Evolutionary conservation across 2,329 filamentous ascomycete genomes (phyloP).

Genomic region (Verticillium nonalfalfae): DNA sequence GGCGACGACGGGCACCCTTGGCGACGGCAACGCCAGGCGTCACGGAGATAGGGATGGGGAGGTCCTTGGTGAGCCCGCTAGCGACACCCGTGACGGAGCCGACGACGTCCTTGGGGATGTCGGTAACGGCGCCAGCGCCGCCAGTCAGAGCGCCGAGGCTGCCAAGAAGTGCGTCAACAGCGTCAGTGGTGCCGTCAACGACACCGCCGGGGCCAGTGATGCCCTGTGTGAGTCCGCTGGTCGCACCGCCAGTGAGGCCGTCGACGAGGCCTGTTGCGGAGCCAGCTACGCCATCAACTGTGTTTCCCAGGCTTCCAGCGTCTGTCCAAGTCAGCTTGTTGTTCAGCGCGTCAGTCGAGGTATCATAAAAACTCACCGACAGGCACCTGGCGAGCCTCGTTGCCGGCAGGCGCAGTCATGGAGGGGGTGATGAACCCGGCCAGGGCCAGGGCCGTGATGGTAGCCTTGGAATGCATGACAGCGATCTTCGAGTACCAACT

Average conservation of each 20-base stretch:
- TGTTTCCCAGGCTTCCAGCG: not conserved
- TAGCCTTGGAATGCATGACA: not conserved
- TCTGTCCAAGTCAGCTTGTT: not conserved
- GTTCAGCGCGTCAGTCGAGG: not conserved
- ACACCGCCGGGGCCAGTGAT: not conserved
- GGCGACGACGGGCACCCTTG: not conserved
- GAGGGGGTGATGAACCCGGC: not conserved
- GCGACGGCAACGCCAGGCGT: not conserved
- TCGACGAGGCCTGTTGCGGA: not conserved
- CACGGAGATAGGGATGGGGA: too few species aligned
- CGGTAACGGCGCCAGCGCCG: not conserved
- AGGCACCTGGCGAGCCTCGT: not conserved
- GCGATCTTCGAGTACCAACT: not conserved
- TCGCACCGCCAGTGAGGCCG: not conserved
- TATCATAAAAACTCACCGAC: not conserved
- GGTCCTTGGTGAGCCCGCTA: not conserved
- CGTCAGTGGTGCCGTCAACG: not conserved
- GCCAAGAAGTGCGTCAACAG: not conserved
- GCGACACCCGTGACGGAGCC: not conserved
- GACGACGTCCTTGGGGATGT: not conserved
- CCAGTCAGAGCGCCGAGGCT: not conserved
- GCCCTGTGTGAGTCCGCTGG: not conserved
- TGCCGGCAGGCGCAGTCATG: not conserved
- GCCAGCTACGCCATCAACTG: not conserved
- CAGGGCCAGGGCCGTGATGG: not conserved